phyloP scores from a whole-genome alignment of 495 filamentous ascomycete genomes.

The Amniculicola lignicola region DNA sequence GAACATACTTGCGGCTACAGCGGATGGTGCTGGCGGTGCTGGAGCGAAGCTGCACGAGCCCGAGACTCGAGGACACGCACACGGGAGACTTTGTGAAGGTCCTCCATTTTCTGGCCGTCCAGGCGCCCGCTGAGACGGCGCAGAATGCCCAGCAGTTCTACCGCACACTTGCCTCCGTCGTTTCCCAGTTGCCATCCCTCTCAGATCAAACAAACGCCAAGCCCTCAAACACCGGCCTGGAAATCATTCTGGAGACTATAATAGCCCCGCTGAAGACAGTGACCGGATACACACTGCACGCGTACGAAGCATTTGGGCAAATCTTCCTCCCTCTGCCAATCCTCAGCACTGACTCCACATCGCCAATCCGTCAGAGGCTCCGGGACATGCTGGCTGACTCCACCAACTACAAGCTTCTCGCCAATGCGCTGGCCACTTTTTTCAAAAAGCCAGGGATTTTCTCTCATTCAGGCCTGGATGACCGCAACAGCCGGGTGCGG shows the following conservation, averaged over 20 bases:
- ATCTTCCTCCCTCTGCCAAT: slow-evolving; percentile 51
- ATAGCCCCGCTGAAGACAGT: slow-evolving; percentile 51
- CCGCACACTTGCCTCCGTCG: slow-evolving; percentile 32
- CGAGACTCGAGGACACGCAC: not conserved
- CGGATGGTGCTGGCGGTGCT: slow-evolving; percentile 35
- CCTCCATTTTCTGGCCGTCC: slow-evolving; percentile 29
- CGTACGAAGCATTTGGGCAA: slow-evolving; percentile 58
- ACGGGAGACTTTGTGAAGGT: slow-evolving; percentile 10
- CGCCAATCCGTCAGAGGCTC: slow-evolving; percentile 39
- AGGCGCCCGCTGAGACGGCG: slow-evolving; percentile 28
- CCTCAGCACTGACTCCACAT: slow-evolving; percentile 40
- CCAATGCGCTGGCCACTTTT: slow-evolving; percentile 46
- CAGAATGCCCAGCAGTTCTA: slow-evolving; percentile 39
- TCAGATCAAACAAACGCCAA: slow-evolving; percentile 15
- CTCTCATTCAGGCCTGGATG: slow-evolving; percentile 24
- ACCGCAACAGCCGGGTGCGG: slow-evolving; percentile 58
- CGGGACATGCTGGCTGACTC: slow-evolving; percentile 49
- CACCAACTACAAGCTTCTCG: slow-evolving; percentile 55
- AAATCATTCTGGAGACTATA: slow-evolving; percentile 37
- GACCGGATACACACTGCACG: slow-evolving; percentile 45
- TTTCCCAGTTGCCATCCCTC: slow-evolving; percentile 1
- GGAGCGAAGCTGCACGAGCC: slow-evolving; percentile 4
- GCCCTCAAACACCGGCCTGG: not conserved
- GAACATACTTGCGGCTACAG: slow-evolving; percentile 38
- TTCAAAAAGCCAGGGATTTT: slow-evolving; percentile 36